Evolutionary conservation across 2,329 filamentous ascomycete genomes (phyloP).

Genomic region (Pyrenophora teres): DNA sequence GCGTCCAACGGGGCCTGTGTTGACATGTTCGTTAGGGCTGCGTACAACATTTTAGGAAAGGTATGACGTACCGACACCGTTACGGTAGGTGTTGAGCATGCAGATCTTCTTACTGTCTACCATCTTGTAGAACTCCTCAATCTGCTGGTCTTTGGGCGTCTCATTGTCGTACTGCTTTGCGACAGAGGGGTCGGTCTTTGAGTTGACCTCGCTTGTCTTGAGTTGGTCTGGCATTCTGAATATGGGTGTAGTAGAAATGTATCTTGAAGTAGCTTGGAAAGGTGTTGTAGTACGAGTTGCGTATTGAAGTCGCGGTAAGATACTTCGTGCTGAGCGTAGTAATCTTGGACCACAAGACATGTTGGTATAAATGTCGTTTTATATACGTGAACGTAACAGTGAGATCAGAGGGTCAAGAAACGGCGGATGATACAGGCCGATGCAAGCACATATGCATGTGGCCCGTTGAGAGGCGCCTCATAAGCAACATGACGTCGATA

Average conservation of each 20-base stretch:
- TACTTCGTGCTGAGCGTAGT: slow-evolving; percentile 16
- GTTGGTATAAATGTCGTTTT: slow-evolving; percentile 1
- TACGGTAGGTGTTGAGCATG: slow-evolving; percentile 50
- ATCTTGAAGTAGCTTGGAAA: slow-evolving; percentile 8
- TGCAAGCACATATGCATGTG: slow-evolving; percentile 6
- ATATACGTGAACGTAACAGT: slow-evolving; percentile 23
- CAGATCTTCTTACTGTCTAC: slow-evolving; percentile 54
- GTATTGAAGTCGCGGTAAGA: slow-evolving; percentile 8
- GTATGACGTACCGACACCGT: slow-evolving; percentile 44
- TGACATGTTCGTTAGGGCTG: slow-evolving; percentile 5
- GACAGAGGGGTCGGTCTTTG: slow-evolving; percentile 54
- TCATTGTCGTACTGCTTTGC: slow-evolving; percentile 56
- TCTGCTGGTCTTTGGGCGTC: slow-evolving; percentile 52
- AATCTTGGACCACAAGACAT: slow-evolving; percentile 27
- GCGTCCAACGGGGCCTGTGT: slow-evolving; percentile 49
- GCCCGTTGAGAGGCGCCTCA: slow-evolving; percentile 4
- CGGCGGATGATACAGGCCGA: slow-evolving; percentile 1
- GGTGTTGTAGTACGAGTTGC: background rate
- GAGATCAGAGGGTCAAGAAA: slow-evolving; percentile 24
- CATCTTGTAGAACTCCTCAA: slow-evolving; percentile 55
- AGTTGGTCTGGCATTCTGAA: slow-evolving; percentile 54
- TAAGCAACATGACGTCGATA: slow-evolving; percentile 28
- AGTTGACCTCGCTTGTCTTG: slow-evolving; percentile 48
- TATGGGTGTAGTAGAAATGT: slow-evolving; percentile 22
- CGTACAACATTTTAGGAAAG: background rate